Base-by-base conservation (phyloP, 2,329 filamentous ascomycete species). In the Apiospora rasikravindrae region DNA sequence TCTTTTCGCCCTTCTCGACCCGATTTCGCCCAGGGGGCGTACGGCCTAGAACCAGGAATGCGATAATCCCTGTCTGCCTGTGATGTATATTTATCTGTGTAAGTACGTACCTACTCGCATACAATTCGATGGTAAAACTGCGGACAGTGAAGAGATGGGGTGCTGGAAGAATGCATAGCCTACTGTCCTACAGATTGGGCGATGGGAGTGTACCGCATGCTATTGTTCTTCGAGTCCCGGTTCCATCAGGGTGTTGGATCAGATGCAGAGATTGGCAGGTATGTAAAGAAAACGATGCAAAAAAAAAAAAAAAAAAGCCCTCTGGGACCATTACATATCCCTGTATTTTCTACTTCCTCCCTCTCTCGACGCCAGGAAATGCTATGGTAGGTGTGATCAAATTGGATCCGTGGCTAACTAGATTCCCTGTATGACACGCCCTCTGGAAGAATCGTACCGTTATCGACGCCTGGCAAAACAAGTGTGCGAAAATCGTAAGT, bases 1-100 rank as follows among this genome's bases (percentile, higher is more conserved):
- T n/a, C 57, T 64, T 61, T 64, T 10, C 22, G 22, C 22, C 29
- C 53, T 61, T 61, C 53, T 61, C 53, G 29, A 22, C 29, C 57
- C 57, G 57, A 64, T 64, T n/a, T 61, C 33, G 19, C 14, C 51
- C 51, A 57, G 51, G 49, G 51, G 24, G 51, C 51, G 51, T 57
- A 57, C 24, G 33, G 22, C 57, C 57, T 64, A 64, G 57, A 64
- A 40, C 57, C 4, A 64, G n/a, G 33, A 40, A 64, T 40, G 57
- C 33, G 33, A 40, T 3, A 40, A 40, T n/a, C 57, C 57, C 33
- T 64, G 40, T 14, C 40, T 7, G 13, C 10, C 40, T 10, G 33
- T n/a, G 33, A 24, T 22, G 40, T 37, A 37, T n/a, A 22, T 19
- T 37, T 26, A 64, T 33, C 19, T 33, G 2, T 29, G 29, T 57